Evolutionary conservation across 1,139 yeast genomes (phyloP).

Genomic region (Schwanniomyces etchellsii): DNA sequence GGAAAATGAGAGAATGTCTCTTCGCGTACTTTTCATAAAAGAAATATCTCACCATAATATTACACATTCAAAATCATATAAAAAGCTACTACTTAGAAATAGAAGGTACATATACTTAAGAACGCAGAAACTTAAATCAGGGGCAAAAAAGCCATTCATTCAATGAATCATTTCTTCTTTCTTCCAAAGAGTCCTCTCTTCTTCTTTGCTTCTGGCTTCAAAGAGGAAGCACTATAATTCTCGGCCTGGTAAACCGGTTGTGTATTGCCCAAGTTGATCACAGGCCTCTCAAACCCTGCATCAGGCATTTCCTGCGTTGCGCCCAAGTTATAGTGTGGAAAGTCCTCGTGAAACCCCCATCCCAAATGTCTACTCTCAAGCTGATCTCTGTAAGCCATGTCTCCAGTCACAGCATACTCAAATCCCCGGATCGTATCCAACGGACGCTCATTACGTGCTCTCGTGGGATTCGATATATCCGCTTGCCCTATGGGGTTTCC

Average conservation of each 20-base stretch:
- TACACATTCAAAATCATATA: too few species aligned
- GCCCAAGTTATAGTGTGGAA: conserved; percentile 23
- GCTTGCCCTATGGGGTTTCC: conserved; percentile 72
- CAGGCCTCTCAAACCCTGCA: conserved; percentile 22
- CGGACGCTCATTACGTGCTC: conserved; percentile 91
- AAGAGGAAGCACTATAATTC: conserved; percentile 38
- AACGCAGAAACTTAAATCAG: too few species aligned
- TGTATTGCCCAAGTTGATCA: conserved; percentile 32
- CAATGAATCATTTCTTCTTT: conserved; percentile 37
- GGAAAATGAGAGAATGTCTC: too few species aligned
- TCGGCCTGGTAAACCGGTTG: conserved; percentile 67
- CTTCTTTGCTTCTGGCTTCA: conserved; percentile 30
- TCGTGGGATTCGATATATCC: conserved; percentile 87
- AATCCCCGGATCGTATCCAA: conserved; percentile 89
- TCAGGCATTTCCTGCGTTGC: conserved; percentile 18
- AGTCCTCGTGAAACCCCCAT: conserved; percentile 60
- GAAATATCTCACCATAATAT: too few species aligned
- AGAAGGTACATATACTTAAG: too few species aligned
- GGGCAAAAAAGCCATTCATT: too few species aligned
- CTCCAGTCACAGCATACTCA: conserved; percentile 92
- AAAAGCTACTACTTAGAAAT: too few species aligned
- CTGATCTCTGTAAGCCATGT: conserved; percentile 67
- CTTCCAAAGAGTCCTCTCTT: conserved; percentile 73
- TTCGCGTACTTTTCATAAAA: too few species aligned
- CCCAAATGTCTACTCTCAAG: conserved; percentile 75